Base-by-base conservation (phyloP, 1,284 basidiomycete species). In the Rhodotorula sp. region DNA sequence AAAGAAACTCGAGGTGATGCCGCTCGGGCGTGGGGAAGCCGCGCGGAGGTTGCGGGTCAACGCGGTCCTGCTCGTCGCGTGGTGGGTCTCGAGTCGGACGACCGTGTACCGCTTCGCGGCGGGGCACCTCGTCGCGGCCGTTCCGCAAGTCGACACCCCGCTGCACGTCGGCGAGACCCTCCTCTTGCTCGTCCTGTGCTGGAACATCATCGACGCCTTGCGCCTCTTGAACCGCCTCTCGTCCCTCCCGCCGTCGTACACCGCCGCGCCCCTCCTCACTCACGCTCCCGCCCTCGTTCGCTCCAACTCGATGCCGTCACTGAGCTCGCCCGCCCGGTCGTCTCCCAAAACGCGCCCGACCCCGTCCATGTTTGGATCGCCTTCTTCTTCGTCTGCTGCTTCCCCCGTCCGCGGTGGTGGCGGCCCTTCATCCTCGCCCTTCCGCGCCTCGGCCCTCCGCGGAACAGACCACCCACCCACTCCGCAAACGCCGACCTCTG, bases 161-260 rank as follows among this genome's bases (percentile, higher is more conserved):
- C 64, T 76, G 21, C 68, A 71, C 62, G 6, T 76, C n/a, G 31
- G 62, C 61, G 74, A 76, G 45, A 69, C 65, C 10, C 31, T 66
- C 26, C 62, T 73, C 23, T 64, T 69, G 28, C 55, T 76, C 45
- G 58, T 73, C 48, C 62, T 76, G 34, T 69, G 69, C 64, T 76
- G 60, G 61, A 76, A 76, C 70, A 74, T 76, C 47, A 60, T 68
- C 66, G 74, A 76, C 60, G 62, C 68, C 18, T 63, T 76, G 54
- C 60, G 64, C 48, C 28, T 61, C 3, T 64, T 76, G 50, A 64
- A 74, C 60, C 28, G 34, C 31, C 70, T 76, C 57, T 74, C 74
- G 21, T 67, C 70, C 45, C 64, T 71, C 43, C 60, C 69, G n/a
- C 14, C 70, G 23, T 52, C 50, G 31, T 2, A 66, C 15, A 63